Conservation (phyloP, 169 alveolate genomes). For the Plasmodium billcollinsi region DNA sequence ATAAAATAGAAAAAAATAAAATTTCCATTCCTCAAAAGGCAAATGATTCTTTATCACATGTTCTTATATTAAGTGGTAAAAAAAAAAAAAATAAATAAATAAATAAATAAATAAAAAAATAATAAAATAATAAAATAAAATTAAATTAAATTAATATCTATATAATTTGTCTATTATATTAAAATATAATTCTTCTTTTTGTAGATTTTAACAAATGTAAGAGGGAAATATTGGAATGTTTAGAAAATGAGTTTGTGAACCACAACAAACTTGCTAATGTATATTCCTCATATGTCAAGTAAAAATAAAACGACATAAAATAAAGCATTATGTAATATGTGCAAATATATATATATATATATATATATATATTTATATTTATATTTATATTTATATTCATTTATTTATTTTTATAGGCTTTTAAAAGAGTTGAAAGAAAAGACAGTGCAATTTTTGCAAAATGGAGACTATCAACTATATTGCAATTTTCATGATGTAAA, state of each 20-base stretch:
- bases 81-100: background rate
- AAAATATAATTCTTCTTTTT: background rate
- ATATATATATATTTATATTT: background rate
- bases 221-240: constrained; percentile 9
- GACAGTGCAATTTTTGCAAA: constrained; percentile 30
- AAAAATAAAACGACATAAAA: background rate
- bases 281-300: constrained; percentile 35
- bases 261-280: constrained; percentile 14
- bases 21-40: constrained; percentile 8
- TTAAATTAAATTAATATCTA: background rate
- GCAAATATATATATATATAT: background rate
- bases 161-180: background rate
- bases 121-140: too few species aligned
- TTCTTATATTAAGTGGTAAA: constrained; percentile 16
- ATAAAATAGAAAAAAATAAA: constrained; percentile 20
- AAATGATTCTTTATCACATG: background rate
- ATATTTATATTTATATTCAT: background rate
- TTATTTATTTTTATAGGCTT: constrained; percentile 3
- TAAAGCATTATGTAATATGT: background rate
- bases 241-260: constrained; percentile 41
- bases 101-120: background rate
- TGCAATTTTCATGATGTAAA: constrained; percentile 38
- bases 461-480: constrained; percentile 29
- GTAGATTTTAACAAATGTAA: constrained; percentile 33
- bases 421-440: constrained; percentile 23